Base-by-base conservation (phyloP, 805 yeast species). In the Gaillardinia entomophila region DNA sequence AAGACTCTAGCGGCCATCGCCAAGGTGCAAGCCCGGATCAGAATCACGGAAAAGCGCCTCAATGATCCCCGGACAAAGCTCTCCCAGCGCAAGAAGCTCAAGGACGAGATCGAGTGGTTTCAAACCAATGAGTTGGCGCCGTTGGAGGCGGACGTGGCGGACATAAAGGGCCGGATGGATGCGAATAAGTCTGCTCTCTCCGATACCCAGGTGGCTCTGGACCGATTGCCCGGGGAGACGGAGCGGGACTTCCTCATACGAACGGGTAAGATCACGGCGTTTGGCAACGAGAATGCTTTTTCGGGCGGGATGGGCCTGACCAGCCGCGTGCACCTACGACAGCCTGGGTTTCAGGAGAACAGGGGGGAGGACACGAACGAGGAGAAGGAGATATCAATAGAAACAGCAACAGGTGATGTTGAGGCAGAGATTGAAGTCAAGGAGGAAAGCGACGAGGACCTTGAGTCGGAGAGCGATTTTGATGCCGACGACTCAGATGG, bases 241-340 rank as follows among this genome's bases (percentile, higher is more conserved):
- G 83, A 82, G 48, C 75, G 75, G 35, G 97, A 89, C 31, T 89
- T 58, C 49, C 65, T 92, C 38, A 75, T 92, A 0, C 69, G 98
- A 42, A 89, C 90, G 0, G 98, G 98, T 18, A 79, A 87, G 53
- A 76, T 88, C 35, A 92, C 98, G 0, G 97, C 97, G 1, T 92
- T 92, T 64, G 95, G 96, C 8, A 74, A 75, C 19, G 60, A 75
- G 14, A 66, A 69, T 26, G 79, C 76, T 2, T 82, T 86, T 44
- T 62, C 52, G 12, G 58, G 52, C 11, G 57, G 47, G 1, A 41
- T 36, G 34, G 48, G 27, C 6, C 34, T 27, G 12, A 42, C 31
- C 16, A 60, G 65, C 12, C 80, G 75, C 45, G 67, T 63, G 35
- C 49, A 63, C 33, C 55, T 77, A 31, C 44, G 71, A 19, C 63